Evolutionary conservation across 2,329 filamentous ascomycete genomes (phyloP).

Genomic region (Epichloe baconii): DNA sequence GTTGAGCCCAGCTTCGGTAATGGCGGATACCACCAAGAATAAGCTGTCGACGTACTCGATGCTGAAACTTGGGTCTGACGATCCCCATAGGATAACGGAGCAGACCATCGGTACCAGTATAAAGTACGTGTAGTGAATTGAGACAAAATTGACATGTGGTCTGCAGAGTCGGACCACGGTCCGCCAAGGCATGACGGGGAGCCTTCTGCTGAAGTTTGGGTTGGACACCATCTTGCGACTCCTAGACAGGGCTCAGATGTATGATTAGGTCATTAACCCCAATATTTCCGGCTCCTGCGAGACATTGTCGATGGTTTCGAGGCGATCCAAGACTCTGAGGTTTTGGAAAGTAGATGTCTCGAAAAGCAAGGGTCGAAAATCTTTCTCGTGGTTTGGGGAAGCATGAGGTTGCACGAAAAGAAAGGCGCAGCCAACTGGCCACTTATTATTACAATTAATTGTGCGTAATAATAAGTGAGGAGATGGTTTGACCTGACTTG

Average conservation of each 20-base stretch:
- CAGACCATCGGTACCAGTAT: conserved; percentile 38
- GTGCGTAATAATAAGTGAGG: too few relatives aligned
- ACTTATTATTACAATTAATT: too few relatives aligned
- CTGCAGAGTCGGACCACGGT: conserved; percentile 8
- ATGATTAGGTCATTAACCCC: not conserved
- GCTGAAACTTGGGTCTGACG: conserved; percentile 35
- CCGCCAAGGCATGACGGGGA: not conserved
- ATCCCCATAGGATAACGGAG: conserved; percentile 48
- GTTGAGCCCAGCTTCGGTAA: conserved; percentile 56
- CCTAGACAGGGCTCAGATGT: not conserved
- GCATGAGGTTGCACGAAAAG: not conserved
- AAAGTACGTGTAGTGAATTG: conserved; percentile 56
- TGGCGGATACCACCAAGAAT: conserved; percentile 52
- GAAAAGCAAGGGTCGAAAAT: not conserved
- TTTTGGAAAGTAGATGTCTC: not conserved
- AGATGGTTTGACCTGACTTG: too few relatives aligned
- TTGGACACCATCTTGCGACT: not conserved
- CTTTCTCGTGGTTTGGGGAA: not conserved
- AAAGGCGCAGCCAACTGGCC: not conserved
- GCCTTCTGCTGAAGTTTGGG: not conserved
- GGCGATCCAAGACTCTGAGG: not conserved
- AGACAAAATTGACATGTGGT: conserved; percentile 46
- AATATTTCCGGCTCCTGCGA: not conserved
- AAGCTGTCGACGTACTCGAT: conserved; percentile 51
- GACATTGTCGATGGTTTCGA: not conserved